phyloP scores from a whole-genome alignment of 768 basidiomycete species.

The Filobasidium floriforme region DNA sequence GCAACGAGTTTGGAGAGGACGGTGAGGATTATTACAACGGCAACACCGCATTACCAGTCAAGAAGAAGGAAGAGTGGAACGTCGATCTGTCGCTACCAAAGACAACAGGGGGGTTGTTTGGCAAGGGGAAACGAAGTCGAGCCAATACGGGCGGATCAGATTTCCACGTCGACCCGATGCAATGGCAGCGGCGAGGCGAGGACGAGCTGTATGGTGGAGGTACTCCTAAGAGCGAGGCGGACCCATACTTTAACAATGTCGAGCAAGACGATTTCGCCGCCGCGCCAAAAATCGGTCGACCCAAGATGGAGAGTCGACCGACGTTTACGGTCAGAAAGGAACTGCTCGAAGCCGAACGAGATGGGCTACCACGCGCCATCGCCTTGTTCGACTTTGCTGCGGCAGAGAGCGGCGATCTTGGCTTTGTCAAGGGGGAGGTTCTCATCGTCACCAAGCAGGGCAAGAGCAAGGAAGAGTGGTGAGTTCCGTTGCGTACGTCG shows the following conservation, averaged over 20 bases:
- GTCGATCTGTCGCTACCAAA: conserved; percentile 1
- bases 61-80: conserved; percentile 5
- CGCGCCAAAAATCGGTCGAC: background rate
- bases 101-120: background rate
- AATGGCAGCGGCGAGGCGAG: background rate
- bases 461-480: conserved; percentile 34
- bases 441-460: conserved; percentile 70
- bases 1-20: conserved; percentile 2
- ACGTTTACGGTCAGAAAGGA: conserved; percentile 14
- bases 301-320: conserved; percentile 3
- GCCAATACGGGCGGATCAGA: conserved; percentile 16
- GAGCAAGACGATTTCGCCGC: background rate
- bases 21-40: conserved; percentile 1
- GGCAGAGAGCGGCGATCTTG: conserved; percentile 69
- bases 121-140: conserved; percentile 15
- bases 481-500: background rate
- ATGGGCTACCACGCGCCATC: conserved; percentile 53
- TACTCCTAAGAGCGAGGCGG: background rate
- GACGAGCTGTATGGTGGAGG: background rate
- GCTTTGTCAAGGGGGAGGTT: conserved; percentile 54
- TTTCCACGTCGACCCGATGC: conserved; percentile 16
- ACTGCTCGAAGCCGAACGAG: conserved; percentile 37
- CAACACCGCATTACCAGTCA: background rate
- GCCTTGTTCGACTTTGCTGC: conserved; percentile 69
- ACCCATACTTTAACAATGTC: conserved; percentile 3